Conservation (phyloP, 2,329 filamentous ascomycete species). For the Colletotrichum costaricense region DNA sequence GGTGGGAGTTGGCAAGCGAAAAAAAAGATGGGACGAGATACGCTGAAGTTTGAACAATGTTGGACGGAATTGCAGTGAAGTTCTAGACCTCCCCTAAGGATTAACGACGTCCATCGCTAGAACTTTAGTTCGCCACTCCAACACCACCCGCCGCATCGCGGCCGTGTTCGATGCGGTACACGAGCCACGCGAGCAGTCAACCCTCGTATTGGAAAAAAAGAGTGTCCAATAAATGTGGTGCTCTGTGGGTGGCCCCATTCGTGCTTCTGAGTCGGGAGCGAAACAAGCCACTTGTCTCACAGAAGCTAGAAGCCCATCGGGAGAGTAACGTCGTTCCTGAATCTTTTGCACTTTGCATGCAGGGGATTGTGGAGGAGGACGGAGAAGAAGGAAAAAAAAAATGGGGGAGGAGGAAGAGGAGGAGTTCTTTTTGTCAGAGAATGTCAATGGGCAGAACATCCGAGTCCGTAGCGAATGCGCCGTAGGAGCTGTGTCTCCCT, state of each 20-base stretch:
- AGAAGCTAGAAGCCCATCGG: constrained; percentile 8
- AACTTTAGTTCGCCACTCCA: neutral
- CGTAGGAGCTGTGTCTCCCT: neutral
- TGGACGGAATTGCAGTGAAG: neutral
- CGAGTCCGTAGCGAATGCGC: neutral
- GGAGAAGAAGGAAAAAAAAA: neutral
- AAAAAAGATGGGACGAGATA: neutral
- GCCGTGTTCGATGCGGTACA: neutral
- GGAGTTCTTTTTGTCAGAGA: neutral
- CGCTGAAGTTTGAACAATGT: neutral
- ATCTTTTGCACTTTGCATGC: constrained; percentile 11
- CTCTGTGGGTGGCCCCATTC: constrained; percentile 10
- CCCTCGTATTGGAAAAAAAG: constrained; percentile 1
- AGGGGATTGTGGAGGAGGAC: neutral
- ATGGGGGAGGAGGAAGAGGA: neutral
- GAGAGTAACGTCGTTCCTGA: constrained; percentile 16
- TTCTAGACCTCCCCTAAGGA: neutral
- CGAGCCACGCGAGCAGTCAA: neutral
- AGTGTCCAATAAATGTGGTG: neutral
- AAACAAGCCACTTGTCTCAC: constrained; percentile 30
- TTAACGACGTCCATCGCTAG: neutral
- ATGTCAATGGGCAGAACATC: neutral
- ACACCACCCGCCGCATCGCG: neutral
- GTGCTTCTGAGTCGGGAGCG: constrained; percentile 9
- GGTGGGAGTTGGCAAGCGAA: neutral